Evolutionary conservation across 108 stramenopile genomes (phyloP).

Genomic region (Nitzschia sp.): DNA sequence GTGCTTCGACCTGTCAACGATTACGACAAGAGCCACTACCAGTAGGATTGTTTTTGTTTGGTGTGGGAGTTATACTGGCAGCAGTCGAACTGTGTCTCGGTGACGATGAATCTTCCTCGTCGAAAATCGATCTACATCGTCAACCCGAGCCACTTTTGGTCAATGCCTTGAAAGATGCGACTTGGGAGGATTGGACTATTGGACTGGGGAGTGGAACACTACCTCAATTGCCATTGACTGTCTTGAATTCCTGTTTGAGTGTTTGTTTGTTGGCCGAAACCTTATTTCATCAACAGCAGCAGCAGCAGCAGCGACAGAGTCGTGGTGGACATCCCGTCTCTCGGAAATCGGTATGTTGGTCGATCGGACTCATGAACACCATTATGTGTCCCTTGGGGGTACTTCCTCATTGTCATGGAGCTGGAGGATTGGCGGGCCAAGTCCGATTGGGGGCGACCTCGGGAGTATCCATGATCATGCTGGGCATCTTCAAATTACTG

Average conservation of each 20-base stretch:
- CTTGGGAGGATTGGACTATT: constrained; percentile 55
- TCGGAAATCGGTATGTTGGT: constrained; percentile 59
- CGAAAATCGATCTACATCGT: not conserved
- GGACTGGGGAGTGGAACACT: constrained; percentile 75
- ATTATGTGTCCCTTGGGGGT: constrained; percentile 68
- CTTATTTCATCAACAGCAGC: constrained; percentile 66
- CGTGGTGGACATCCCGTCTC: constrained; percentile 32
- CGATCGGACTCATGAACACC: constrained; percentile 79
- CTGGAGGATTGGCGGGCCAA: constrained; percentile 87
- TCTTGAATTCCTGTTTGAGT: constrained; percentile 75
- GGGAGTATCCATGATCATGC: constrained; percentile 74
- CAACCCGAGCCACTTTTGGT: constrained; percentile 38
- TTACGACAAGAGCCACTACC: constrained; percentile 22
- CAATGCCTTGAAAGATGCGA: constrained; percentile 50
- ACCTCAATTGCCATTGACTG: constrained; percentile 83
- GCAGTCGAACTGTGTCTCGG: not conserved
- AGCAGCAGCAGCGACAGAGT: not conserved
- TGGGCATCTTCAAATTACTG: constrained; percentile 65
- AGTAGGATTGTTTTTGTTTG: constrained; percentile 72
- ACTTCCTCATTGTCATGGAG: constrained; percentile 89
- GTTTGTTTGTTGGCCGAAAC: constrained; percentile 71
- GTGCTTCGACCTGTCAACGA: not conserved
- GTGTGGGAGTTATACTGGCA: constrained; percentile 52
- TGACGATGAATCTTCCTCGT: not conserved
- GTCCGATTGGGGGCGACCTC: constrained; percentile 79